Evolutionary conservation across 768 basidiomycete genomes (phyloP).

Genomic region (Phaeotremella fagi): DNA sequence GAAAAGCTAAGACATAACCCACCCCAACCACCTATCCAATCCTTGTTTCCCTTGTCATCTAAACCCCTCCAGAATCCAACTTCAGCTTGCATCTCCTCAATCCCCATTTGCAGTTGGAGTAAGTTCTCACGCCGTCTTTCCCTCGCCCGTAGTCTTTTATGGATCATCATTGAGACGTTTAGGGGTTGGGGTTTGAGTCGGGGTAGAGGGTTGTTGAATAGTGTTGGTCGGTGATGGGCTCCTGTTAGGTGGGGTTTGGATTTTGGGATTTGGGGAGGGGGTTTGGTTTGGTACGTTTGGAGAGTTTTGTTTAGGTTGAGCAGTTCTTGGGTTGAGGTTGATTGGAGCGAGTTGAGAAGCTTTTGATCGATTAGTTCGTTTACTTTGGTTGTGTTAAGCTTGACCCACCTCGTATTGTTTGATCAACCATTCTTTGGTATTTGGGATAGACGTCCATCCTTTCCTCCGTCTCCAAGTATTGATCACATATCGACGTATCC

Average conservation of each 20-base stretch:
- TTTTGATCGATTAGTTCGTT: too few species aligned
- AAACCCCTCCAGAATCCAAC: conserved; percentile 25
- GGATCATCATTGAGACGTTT: conserved; percentile 67
- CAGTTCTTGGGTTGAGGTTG: too few species aligned
- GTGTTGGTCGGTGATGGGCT: conserved; percentile 60
- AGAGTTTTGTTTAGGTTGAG: not conserved
- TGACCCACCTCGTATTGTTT: conserved; percentile 26
- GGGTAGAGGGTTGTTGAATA: conserved; percentile 67
- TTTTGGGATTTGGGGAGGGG: not conserved
- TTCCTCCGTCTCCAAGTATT: conserved; percentile 10
- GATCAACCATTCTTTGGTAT: conserved; percentile 4
- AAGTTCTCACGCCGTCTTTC: conserved; percentile 54
- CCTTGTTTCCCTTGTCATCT: not conserved
- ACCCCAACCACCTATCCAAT: not conserved
- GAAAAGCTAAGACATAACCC: not conserved
- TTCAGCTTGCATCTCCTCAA: conserved; percentile 32
- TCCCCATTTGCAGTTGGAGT: conserved; percentile 8
- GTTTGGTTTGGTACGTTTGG: not conserved
- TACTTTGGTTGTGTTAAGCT: too few species aligned
- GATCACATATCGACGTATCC: conserved; percentile 8
- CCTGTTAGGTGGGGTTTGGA: conserved; percentile 67
- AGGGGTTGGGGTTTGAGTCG: conserved; percentile 73
- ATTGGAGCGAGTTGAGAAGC: too few species aligned
- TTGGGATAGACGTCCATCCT: conserved; percentile 12
- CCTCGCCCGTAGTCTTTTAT: conserved; percentile 51